These are phyloP conservation scores for Orbilia brochopaga DNA, from an alignment of 2,329 filamentous ascomycete genomes.

Conservation along the genomic window DNA sequence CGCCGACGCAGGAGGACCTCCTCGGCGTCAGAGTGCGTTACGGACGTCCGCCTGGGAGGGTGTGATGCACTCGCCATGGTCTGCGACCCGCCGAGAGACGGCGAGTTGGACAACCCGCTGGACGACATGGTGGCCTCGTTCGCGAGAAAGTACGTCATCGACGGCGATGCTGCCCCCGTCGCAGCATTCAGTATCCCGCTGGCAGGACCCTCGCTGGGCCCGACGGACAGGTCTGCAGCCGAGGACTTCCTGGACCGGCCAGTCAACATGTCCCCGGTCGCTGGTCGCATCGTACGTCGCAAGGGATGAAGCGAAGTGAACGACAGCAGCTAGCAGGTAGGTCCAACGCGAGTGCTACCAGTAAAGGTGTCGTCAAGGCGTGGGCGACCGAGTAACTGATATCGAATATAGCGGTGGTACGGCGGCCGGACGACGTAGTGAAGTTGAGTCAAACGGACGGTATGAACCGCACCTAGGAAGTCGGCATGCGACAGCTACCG, in stretches of 20 bases:
- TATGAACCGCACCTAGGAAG: background rate
- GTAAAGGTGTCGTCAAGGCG: conserved; percentile 3
- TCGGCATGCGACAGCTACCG: no score
- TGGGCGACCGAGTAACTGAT: background rate
- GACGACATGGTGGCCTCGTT: conserved; percentile 61
- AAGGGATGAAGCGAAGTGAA: background rate
- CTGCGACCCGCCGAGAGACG: conserved; percentile 53
- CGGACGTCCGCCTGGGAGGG: conserved; percentile 17
- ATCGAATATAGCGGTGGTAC: background rate
- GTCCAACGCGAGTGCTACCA: background rate
- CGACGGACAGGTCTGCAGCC: conserved; percentile 50
- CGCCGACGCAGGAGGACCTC: conserved; percentile 17
- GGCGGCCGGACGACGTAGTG: background rate
- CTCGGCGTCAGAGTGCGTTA: conserved; percentile 26
- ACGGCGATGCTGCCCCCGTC: conserved; percentile 55
- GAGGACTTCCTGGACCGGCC: conserved; percentile 54
- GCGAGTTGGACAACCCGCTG: conserved; percentile 56
- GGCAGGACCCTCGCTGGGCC: conserved; percentile 44
- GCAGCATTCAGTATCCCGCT: conserved; percentile 40
- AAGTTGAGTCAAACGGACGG: background rate
- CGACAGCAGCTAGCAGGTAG: background rate
- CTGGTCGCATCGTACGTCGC: conserved; percentile 34
- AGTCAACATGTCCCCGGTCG: conserved; percentile 50
- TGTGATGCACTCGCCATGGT: conserved; percentile 23
- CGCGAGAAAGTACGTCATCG: conserved; percentile 64